Evolutionary conservation across 129 eudicot species (phyloP).

Genomic region (Artemisia annua): DNA sequence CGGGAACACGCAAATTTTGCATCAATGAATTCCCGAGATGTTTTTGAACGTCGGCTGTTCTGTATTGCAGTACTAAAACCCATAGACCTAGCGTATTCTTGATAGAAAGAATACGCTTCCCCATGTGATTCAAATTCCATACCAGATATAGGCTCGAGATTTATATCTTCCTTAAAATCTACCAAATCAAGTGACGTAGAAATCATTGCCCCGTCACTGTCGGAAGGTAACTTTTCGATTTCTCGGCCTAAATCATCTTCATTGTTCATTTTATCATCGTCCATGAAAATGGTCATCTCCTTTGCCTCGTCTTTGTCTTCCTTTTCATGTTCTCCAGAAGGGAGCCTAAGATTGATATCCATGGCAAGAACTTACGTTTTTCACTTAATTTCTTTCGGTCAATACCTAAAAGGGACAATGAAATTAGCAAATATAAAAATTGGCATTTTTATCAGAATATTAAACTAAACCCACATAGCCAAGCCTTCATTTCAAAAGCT

Average conservation of each 20-base stretch:
- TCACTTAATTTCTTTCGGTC: conserved; percentile 8
- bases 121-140: conserved; percentile 96
- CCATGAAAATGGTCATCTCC: conserved; percentile 48
- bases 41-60: conserved; percentile 89
- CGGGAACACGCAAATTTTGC: conserved; percentile 97
- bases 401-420: conserved; percentile 27
- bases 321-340: conserved; percentile 83
- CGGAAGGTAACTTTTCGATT: conserved; percentile 22
- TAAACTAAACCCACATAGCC: no score
- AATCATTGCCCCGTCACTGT: conserved; percentile 41
- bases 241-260: conserved; percentile 49
- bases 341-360: conserved; percentile 94
- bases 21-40: conserved; percentile 86
- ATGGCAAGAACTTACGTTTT: conserved; percentile 36
- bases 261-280: conserved; percentile 52
- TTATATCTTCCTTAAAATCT: conserved; percentile 61
- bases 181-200: conserved; percentile 47
- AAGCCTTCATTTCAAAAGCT: no score
- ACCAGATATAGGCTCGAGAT: conserved; percentile 86
- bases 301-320: conserved; percentile 58
- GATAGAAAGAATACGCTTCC: conserved; percentile 90
- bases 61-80: conserved; percentile 91
- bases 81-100: conserved; percentile 88
- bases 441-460: no score
- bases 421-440: no score